These are phyloP conservation scores for Salix arbutifolia DNA, from an alignment of 345 rosid species.

Conservation along the genomic window DNA sequence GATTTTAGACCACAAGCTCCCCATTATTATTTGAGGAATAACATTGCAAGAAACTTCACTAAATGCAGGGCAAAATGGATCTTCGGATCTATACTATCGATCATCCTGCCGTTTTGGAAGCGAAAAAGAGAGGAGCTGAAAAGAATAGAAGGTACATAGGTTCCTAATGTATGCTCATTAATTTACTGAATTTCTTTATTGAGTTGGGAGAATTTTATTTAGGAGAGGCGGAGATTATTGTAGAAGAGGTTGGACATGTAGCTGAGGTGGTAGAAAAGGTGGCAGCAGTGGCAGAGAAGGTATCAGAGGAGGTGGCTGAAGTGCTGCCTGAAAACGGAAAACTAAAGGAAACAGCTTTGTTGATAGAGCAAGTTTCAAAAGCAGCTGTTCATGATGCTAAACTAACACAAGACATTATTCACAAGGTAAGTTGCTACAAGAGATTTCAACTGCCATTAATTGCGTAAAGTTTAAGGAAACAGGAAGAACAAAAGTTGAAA, in stretches of 20 bases:
- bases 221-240: constrained; percentile 38
- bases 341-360: constrained; percentile 51
- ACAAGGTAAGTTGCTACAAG: constrained; percentile 38
- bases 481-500: background rate
- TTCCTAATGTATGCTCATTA: background rate
- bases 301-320: constrained; percentile 26
- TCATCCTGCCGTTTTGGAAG: constrained; percentile 55
- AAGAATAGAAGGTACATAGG: constrained; percentile 46
- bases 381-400: constrained; percentile 63
- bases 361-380: constrained; percentile 50
- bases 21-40: no score
- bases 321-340: constrained; percentile 47
- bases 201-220: background rate
- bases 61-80: constrained; percentile 9
- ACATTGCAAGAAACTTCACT: no score
- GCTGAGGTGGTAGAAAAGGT: constrained; percentile 39
- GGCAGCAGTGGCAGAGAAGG: constrained; percentile 24
- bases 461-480: background rate
- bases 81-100: constrained; percentile 44
- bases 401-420: constrained; percentile 38
- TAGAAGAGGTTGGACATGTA: constrained; percentile 47
- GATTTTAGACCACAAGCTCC: no score
- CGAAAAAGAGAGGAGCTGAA: constrained; percentile 35
- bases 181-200: background rate
- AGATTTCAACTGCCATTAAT: background rate